Conservation (phyloP, 805 yeast species). For the Debaryomyces castellii region DNA sequence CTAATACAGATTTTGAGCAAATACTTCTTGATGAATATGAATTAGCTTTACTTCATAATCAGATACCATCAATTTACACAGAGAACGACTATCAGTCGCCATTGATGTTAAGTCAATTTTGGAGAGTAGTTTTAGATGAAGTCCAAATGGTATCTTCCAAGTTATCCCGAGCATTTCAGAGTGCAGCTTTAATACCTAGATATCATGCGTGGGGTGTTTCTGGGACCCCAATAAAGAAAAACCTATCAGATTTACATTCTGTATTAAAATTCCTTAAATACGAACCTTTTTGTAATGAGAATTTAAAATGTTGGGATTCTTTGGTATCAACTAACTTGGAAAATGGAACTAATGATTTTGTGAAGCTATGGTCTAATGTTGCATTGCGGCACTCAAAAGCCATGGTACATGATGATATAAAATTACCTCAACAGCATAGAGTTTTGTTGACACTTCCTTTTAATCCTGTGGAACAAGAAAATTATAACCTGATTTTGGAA, state of each 20-base stretch:
- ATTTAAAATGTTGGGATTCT: constrained; percentile 42
- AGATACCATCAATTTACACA: constrained; percentile 18
- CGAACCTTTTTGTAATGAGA: constrained; percentile 59
- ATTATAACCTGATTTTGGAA: constrained; percentile 64
- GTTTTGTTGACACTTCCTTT: constrained; percentile 71
- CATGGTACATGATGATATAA: constrained; percentile 75
- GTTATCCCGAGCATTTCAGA: constrained; percentile 72
- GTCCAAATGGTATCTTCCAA: constrained; percentile 88
- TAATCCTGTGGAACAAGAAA: constrained; percentile 80
- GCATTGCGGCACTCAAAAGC: constrained; percentile 81
- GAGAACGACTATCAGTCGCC: constrained; percentile 71
- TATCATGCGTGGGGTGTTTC: constrained; percentile 96
- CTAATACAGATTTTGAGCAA: constrained; percentile 30
- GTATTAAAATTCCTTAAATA: constrained; percentile 65
- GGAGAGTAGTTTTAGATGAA: constrained; percentile 90
- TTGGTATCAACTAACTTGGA: constrained; percentile 12
- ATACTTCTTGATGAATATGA: constrained; percentile 32
- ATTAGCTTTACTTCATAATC: constrained; percentile 29
- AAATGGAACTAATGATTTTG: constrained; percentile 26
- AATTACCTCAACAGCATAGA: constrained; percentile 76
- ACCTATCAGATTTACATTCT: constrained; percentile 67
- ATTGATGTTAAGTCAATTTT: constrained; percentile 75
- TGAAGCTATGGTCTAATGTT: constrained; percentile 49
- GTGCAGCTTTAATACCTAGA: constrained; percentile 77
- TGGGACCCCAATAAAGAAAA: constrained; percentile 83